A percentile compares a stretch with the other conserved stretches of the same genome.
phyloP scores from a whole-genome alignment of 2,329 filamentous ascomycete genomes.

The Talaromyces piceae region DNA sequence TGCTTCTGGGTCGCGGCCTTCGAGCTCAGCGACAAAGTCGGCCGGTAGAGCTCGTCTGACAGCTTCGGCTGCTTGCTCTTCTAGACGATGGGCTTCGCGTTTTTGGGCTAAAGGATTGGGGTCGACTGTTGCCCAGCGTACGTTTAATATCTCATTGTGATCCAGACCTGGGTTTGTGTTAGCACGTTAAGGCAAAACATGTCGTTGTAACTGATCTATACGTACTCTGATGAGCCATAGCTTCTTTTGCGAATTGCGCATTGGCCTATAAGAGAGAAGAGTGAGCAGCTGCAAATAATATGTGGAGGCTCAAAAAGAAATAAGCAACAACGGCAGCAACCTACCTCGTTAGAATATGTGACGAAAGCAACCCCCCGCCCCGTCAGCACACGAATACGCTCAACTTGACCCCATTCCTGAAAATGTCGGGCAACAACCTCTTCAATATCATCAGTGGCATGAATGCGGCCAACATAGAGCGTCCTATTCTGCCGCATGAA shows the following conservation, averaged over 20 bases:
- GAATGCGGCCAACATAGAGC: slow-evolving; percentile 86
- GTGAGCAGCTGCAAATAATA: neutral
- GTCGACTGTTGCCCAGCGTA: slow-evolving; percentile 93
- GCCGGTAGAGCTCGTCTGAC: slow-evolving; percentile 80
- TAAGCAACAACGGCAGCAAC: too few relatives aligned
- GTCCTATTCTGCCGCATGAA: slow-evolving; percentile 94
- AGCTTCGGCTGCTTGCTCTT: slow-evolving; percentile 94
- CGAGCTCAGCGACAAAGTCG: slow-evolving; percentile 87
- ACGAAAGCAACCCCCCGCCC: slow-evolving; percentile 87
- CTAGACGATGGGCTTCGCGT: slow-evolving; percentile 76
- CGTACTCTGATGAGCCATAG: slow-evolving; percentile 82
- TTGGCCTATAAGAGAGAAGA: slow-evolving; percentile 48
- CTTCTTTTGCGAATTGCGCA: slow-evolving; percentile 84
- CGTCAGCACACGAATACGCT: slow-evolving; percentile 81
- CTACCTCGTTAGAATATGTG: slow-evolving; percentile 74
- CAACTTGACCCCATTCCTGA: slow-evolving; percentile 90
- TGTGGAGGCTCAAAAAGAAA: neutral
- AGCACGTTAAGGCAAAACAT: neutral
- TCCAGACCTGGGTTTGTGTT: slow-evolving; percentile 51
- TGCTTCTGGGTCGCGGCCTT: slow-evolving; percentile 80
- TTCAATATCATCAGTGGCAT: slow-evolving; percentile 94
- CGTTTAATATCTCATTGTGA: slow-evolving; percentile 86
- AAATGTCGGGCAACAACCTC: slow-evolving; percentile 93
- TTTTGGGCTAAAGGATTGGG: slow-evolving; percentile 94
- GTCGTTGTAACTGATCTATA: neutral